Conservation (phyloP, 2,329 filamentous ascomycete genomes). For the Hypoxylon sp. region DNA sequence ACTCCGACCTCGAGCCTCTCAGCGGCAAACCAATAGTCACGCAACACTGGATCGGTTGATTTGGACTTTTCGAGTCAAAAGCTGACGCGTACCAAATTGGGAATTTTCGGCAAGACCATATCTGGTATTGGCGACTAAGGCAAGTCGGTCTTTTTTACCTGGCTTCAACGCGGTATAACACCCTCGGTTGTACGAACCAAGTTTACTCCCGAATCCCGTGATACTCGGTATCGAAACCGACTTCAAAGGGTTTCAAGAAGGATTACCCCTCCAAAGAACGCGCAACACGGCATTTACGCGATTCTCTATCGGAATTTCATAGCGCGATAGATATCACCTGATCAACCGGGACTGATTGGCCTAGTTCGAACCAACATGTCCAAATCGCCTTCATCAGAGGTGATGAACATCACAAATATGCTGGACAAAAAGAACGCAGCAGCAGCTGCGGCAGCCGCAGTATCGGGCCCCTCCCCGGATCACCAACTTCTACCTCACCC, state of each 20-base stretch:
- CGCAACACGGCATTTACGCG: slow-evolving; percentile 12
- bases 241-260: background rate
- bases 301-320: slow-evolving; percentile 23
- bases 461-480: slow-evolving; percentile 43
- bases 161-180: background rate
- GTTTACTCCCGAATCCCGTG: background rate
- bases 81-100: slow-evolving; percentile 30
- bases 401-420: slow-evolving; percentile 56
- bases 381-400: slow-evolving; percentile 52
- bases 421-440: slow-evolving; percentile 53
- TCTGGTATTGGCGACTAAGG: background rate
- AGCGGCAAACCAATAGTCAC: background rate
- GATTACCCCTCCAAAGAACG: slow-evolving; percentile 20
- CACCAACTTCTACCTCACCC: slow-evolving; percentile 51
- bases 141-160: slow-evolving; percentile 4
- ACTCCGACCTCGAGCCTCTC: slow-evolving; percentile 10
- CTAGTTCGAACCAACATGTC: slow-evolving; percentile 49
- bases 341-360: slow-evolving; percentile 8
- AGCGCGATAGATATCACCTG: slow-evolving; percentile 21
- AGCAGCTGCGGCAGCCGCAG: slow-evolving; percentile 47
- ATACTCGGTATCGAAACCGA: background rate
- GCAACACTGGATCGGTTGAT: slow-evolving; percentile 1
- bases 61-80: slow-evolving; percentile 11
- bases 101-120: background rate
- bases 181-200: slow-evolving; percentile 3